These are phyloP conservation scores for Leptographium flavum DNA, from an alignment of 2,329 filamentous ascomycete genomes.

Conservation along the genomic window DNA sequence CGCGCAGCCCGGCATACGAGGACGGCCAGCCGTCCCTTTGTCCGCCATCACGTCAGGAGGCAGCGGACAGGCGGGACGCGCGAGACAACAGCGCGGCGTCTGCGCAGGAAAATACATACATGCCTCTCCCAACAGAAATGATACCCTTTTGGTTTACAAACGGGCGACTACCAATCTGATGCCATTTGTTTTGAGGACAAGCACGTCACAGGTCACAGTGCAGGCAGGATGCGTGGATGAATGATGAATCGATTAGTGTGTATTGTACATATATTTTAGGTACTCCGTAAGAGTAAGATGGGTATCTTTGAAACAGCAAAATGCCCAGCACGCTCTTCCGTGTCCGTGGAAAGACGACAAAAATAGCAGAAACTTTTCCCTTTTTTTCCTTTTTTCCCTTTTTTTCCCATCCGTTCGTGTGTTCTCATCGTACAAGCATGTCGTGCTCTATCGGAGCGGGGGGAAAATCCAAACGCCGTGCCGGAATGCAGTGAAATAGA, in stretches of 20 bases:
- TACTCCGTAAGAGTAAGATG: neutral
- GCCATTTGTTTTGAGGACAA: too few species aligned
- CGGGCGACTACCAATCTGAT: neutral
- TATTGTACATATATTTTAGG: neutral
- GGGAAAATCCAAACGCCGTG: neutral
- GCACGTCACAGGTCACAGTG: too few species aligned
- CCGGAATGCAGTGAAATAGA: neutral
- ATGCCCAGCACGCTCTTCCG: neutral
- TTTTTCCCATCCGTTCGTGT: neutral
- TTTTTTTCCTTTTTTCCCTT: neutral
- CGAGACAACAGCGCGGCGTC: too few species aligned
- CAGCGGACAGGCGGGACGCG: neutral
- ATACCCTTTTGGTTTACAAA: constrained; percentile 12
- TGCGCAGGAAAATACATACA: neutral
- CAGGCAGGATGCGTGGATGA: too few species aligned
- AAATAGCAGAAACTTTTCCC: neutral
- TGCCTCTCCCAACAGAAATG: constrained; percentile 4
- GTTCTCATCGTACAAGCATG: neutral
- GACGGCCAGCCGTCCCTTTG: too few species aligned
- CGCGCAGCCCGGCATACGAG: neutral
- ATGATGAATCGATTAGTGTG: neutral
- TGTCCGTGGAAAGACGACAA: neutral
- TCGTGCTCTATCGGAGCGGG: neutral
- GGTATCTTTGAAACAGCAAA: neutral
- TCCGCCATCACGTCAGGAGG: neutral